Percentiles rank a stretch among this genome's conserved stretches.
Evolutionary conservation across 148 eudicot species (phyloP).

Genomic region (Chenopodium berlandieri): DNA sequence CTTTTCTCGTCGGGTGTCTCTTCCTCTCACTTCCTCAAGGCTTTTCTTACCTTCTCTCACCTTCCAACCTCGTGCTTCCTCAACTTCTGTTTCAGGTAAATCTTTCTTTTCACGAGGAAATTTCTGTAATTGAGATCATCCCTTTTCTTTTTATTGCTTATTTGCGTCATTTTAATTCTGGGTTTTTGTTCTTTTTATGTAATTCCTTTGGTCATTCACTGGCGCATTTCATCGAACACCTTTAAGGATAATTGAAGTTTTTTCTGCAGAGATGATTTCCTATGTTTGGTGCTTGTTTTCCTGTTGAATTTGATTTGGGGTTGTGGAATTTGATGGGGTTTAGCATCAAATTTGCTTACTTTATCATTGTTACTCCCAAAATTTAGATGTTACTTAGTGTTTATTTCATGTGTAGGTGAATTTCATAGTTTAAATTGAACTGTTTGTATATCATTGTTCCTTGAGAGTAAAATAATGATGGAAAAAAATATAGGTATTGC

Average conservation of each 20-base stretch:
- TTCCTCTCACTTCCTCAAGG: constrained; percentile 17
- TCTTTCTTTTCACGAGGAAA: neutral
- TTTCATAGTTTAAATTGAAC: too few species aligned
- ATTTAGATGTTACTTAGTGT: too few species aligned
- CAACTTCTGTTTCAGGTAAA: constrained; percentile 38
- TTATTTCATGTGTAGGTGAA: too few species aligned
- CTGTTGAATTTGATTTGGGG: constrained; percentile 3
- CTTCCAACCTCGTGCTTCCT: constrained; percentile 24
- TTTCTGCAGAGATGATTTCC: neutral
- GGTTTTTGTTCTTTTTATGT: neutral
- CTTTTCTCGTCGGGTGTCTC: constrained; percentile 25
- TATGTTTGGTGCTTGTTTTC: neutral
- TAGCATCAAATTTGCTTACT: too few species aligned
- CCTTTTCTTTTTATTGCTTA: constrained; percentile 3
- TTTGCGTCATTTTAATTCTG: constrained; percentile 4
- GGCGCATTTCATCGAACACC: constrained; percentile 21
- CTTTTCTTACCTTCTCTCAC: constrained; percentile 23
- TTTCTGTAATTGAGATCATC: neutral
- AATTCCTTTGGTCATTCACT: neutral
- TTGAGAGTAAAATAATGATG: too few species aligned
- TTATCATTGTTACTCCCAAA: too few species aligned
- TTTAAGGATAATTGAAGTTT: constrained; percentile 2
- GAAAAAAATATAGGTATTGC: too few species aligned
- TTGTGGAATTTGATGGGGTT: neutral
- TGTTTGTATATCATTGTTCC: too few species aligned